Conservation (phyloP, 2,329 filamentous ascomycete species). For the Chaetomium strumarium region DNA sequence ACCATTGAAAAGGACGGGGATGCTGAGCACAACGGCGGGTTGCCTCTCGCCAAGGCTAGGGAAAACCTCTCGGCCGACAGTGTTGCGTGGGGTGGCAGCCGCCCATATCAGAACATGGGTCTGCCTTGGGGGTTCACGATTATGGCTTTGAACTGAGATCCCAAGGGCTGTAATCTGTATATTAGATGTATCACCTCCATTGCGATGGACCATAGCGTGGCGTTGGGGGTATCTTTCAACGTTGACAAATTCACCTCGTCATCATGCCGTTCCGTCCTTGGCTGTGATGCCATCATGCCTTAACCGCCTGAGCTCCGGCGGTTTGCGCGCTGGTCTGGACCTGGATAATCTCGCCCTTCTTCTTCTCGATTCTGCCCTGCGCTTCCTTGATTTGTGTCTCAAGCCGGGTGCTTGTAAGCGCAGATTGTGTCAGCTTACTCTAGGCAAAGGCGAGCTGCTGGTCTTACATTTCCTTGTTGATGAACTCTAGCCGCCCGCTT, state of each 20-base stretch:
- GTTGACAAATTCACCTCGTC: neutral
- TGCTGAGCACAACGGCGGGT: conserved; percentile 16
- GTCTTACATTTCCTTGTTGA: conserved; percentile 83
- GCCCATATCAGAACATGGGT: conserved; percentile 33
- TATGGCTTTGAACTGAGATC: conserved; percentile 31
- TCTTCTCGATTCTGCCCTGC: conserved; percentile 52
- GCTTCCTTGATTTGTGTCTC: conserved; percentile 50
- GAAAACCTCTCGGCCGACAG: conserved; percentile 25
- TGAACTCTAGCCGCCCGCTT: conserved; percentile 85
- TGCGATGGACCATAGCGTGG: conserved; percentile 14
- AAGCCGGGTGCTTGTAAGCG: conserved; percentile 28
- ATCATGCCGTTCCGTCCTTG: neutral
- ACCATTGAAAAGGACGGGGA: conserved; percentile 24
- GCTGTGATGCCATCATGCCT: conserved; percentile 24
- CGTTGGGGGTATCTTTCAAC: conserved; percentile 17
- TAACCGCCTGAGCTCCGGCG: conserved; percentile 25
- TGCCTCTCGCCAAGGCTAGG: conserved; percentile 17
- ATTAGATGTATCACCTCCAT: conserved; percentile 17
- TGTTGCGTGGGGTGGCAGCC: conserved; percentile 28
- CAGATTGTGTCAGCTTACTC: conserved; percentile 2
- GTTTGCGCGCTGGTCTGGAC: conserved; percentile 46
- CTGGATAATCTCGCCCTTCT: conserved; percentile 55
- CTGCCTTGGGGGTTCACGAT: conserved; percentile 35
- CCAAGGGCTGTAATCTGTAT: conserved; percentile 8
- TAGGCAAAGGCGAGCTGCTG: neutral